Percentiles rank a stretch among this genome's conserved stretches.
These are phyloP conservation scores for Fusarium lyarnte DNA, from an alignment of 2,329 filamentous ascomycete species.

Conservation along the genomic window DNA sequence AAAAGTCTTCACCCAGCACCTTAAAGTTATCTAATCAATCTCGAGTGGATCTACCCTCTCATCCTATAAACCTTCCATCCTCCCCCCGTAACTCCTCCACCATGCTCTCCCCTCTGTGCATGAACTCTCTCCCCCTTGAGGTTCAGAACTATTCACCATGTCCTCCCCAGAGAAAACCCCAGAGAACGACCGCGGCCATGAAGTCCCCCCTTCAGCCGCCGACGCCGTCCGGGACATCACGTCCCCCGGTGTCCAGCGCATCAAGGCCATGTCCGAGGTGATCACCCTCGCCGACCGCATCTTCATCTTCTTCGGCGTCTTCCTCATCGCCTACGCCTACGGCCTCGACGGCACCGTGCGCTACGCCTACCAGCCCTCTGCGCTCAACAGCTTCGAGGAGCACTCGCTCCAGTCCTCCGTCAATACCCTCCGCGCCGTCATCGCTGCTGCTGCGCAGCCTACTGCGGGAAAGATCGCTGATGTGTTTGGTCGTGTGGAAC, in stretches of 20 bases:
- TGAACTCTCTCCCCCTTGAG: not conserved
- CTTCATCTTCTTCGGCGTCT: slow-evolving; percentile 68
- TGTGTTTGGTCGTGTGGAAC: slow-evolving; percentile 70
- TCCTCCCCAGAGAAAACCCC: slow-evolving; percentile 10
- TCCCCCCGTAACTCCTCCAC: not conserved
- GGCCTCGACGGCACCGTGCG: slow-evolving; percentile 68
- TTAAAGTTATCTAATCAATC: slow-evolving; percentile 37
- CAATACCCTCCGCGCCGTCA: slow-evolving; percentile 66
- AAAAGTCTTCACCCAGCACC: not conserved
- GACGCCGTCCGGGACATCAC: slow-evolving; percentile 46
- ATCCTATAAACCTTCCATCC: not conserved
- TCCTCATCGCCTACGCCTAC: slow-evolving; percentile 72
- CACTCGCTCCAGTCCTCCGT: slow-evolving; percentile 69
- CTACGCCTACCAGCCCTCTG: slow-evolving; percentile 64
- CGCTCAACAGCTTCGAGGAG: slow-evolving; percentile 58
- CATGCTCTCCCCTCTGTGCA: not conserved
- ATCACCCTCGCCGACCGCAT: slow-evolving; percentile 63
- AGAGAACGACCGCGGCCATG: slow-evolving; percentile 5
- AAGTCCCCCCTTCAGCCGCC: slow-evolving; percentile 27
- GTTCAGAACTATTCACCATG: not conserved
- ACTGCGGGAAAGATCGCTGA: slow-evolving; percentile 70
- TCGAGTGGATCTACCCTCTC: not conserved
- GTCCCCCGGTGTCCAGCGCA: slow-evolving; percentile 66
- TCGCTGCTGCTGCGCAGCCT: slow-evolving; percentile 67
- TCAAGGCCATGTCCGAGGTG: slow-evolving; percentile 64